Evolutionary conservation across 75 land plant genomes (phyloP).

Genomic region (Selaginella tamariscina): DNA sequence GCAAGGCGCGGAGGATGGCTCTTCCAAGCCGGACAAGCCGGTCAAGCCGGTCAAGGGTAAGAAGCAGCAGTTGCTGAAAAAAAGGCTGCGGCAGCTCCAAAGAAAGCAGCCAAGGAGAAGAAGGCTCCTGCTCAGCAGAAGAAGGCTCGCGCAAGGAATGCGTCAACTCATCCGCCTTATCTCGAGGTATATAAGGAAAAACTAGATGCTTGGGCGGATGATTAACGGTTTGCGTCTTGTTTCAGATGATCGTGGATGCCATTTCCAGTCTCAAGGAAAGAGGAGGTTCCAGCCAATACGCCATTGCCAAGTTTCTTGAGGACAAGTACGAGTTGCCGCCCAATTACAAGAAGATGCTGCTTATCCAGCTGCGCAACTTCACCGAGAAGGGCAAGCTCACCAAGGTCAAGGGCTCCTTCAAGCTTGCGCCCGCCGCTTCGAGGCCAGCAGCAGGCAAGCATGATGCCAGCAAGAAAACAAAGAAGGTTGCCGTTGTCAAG

Average conservation of each 20-base stretch:
- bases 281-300: constrained; percentile 74
- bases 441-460: not conserved
- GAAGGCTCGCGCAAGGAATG: not conserved
- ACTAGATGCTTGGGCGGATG: not conserved
- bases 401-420: constrained; percentile 69
- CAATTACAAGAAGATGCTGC: constrained; percentile 56
- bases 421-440: constrained; percentile 25
- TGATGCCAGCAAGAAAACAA: not conserved
- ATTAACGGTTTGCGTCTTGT: not conserved
- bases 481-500: constrained; percentile 17
- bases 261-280: constrained; percentile 57
- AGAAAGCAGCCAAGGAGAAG: constrained; percentile 17
- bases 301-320: constrained; percentile 61
- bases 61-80: not conserved
- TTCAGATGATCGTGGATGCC: constrained; percentile 76
- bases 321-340: constrained; percentile 58
- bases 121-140: not conserved
- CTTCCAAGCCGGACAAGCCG: not conserved
- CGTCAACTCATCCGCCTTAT: constrained; percentile 51
- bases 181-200: constrained; percentile 31
- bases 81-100: constrained; percentile 8
- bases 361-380: constrained; percentile 45
- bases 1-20: not conserved
- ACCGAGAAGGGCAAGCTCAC: constrained; percentile 40
- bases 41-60: constrained; percentile 13